Base-by-base conservation (phyloP, 306 rosid species). In the Acacia confusa region DNA sequence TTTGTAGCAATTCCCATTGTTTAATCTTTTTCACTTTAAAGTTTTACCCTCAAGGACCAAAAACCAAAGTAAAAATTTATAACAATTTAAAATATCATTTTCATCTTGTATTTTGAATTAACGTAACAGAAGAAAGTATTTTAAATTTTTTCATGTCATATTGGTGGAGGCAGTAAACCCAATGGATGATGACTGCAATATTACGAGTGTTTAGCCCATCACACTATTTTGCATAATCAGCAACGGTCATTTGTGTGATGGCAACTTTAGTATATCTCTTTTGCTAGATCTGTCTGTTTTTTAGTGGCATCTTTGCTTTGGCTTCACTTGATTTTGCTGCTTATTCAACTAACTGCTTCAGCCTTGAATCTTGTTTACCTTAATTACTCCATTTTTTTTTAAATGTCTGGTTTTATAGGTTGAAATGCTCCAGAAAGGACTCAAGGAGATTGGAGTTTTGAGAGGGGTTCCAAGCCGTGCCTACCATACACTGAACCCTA, bases 401-500 rank as follows among this genome's bases (percentile, higher is more conserved):
- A 70, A 38, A 60, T 65, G 76, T 82, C 34, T 80, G 77, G 79
- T 74, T 91, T 74, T 75, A 45, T 84, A 93, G 99, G 93, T 87
- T 74, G 88, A 84, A 81, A 93, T 88, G 94, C 89, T 95, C 79
- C 85, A 88, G 74, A 90, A 89, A 77, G 98, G 99, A 82, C 88
- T 95, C 78, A 85, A 89, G 79, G 93, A 93, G 85, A 77, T 93
- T 41, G 98, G 97, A 77, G 83, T 95, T 84, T 83, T 95, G 90
- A 87, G 85, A 82, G 85, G 81, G 47, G 61, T 53, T 40, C 76
- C 83, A 85, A 86, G 90, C 89, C 85, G 78, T 82, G 78, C 86
- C 73, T 95, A 92, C 88, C 86, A 95, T 79, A 89, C n/a, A 84
- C 88, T 93, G 84, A 95, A 95, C 85, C 99, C 98, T 78, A 95